Percentiles rank a stretch among this genome's conserved stretches.
Conservation (phyloP, 192 early-diverging fungal genomes). For the Diversispora epigaea region DNA sequence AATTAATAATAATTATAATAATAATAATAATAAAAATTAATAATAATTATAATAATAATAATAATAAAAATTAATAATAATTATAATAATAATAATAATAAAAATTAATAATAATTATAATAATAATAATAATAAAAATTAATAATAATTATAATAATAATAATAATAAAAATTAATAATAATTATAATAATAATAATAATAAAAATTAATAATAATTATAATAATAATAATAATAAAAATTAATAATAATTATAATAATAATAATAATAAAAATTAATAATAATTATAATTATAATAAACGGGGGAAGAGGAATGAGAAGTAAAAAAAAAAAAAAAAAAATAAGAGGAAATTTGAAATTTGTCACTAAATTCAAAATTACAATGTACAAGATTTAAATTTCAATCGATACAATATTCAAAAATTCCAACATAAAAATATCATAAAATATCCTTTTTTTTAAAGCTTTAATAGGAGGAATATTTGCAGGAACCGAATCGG, state of each 20-base stretch:
- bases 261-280: no score
- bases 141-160: no score
- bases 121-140: no score
- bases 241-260: neutral
- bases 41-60: neutral
- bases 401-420: neutral
- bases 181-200: neutral
- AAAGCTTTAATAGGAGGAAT: constrained; percentile 78
- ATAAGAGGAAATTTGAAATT: neutral
- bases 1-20: no score
- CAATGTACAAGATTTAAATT: no score
- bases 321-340: no score
- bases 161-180: neutral
- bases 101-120: neutral
- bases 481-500: constrained; percentile 67
- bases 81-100: no score
- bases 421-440: neutral
- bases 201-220: no score
- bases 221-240: no score
- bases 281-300: neutral
- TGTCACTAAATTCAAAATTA: neutral
- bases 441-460: constrained; percentile 3
- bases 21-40: no score
- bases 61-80: no score
- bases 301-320: no score